These are phyloP conservation scores for Ustilago lituana DNA, from an alignment of 1,284 basidiomycete genomes.

Conservation along the genomic window DNA sequence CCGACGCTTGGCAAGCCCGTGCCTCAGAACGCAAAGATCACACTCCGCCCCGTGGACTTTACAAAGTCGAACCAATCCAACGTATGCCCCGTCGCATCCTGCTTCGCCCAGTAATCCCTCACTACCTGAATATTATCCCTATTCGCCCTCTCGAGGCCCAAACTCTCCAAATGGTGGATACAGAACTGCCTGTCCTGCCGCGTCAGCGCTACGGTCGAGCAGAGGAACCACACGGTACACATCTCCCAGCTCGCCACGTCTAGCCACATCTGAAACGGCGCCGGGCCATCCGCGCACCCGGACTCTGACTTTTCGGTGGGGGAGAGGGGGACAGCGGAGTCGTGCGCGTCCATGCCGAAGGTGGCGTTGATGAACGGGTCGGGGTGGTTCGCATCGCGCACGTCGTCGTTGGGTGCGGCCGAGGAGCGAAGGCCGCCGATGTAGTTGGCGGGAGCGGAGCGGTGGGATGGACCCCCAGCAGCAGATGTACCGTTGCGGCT, in stretches of 20 bases:
- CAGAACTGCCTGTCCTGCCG: constrained; percentile 32
- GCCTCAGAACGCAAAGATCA: constrained; percentile 36
- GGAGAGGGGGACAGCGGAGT: neutral
- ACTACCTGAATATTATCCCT: constrained; percentile 50
- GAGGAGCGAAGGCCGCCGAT: constrained; percentile 24
- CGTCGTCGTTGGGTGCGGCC: constrained; percentile 2
- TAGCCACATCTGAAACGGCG: constrained; percentile 44
- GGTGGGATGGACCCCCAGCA: too few relatives aligned
- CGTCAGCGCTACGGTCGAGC: constrained; percentile 42
- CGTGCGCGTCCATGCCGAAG: constrained; percentile 1
- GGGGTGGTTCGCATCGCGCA: constrained; percentile 24
- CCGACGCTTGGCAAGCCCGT: too few relatives aligned
- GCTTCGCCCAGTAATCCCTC: constrained; percentile 37
- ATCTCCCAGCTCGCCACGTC: constrained; percentile 53
- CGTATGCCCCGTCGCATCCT: constrained; percentile 45
- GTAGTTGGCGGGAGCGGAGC: constrained; percentile 20
- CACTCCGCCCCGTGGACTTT: constrained; percentile 20
- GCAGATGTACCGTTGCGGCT: too few relatives aligned
- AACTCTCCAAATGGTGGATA: constrained; percentile 43
- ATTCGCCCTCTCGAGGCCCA: constrained; percentile 46
- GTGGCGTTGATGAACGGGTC: constrained; percentile 24
- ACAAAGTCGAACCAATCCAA: constrained; percentile 52
- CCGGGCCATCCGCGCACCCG: constrained; percentile 1
- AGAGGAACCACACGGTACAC: constrained; percentile 56
- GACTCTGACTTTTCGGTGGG: too few relatives aligned